phyloP scores from a whole-genome alignment of 129 eudicot genomes.

The Pseudognaphalium luteoalbum region DNA sequence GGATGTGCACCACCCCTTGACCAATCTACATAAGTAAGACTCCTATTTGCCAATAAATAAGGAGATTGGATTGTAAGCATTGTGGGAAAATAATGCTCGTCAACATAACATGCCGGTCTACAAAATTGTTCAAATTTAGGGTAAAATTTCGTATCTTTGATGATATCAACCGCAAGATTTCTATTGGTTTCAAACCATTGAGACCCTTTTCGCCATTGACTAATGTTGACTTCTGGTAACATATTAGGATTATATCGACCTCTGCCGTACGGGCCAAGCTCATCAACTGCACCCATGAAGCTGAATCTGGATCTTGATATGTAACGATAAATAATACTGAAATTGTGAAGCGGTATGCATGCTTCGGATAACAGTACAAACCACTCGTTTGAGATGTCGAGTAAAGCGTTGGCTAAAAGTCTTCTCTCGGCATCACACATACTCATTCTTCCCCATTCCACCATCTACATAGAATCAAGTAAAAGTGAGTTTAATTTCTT shows the following conservation, averaged over 20 bases:
- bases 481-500: not conserved
- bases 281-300: slow-evolving; percentile 73
- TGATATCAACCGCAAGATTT: slow-evolving; percentile 62
- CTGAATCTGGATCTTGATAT: slow-evolving; percentile 52
- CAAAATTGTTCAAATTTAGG: slow-evolving; percentile 72
- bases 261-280: slow-evolving; percentile 73
- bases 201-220: slow-evolving; percentile 90
- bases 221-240: slow-evolving; percentile 63
- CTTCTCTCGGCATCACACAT: slow-evolving; percentile 90
- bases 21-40: slow-evolving; percentile 87
- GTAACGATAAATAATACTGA: slow-evolving; percentile 60
- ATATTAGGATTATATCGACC: slow-evolving; percentile 63
- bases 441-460: slow-evolving; percentile 86
- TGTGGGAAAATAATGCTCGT: slow-evolving; percentile 92
- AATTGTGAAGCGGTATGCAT: slow-evolving; percentile 78
- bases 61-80: slow-evolving; percentile 65
- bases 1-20: slow-evolving; percentile 94
- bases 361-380: slow-evolving; percentile 85
- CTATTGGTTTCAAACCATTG: slow-evolving; percentile 89
- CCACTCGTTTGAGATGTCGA: slow-evolving; percentile 80
- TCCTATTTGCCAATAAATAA: slow-evolving; percentile 61
- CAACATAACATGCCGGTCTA: slow-evolving; percentile 78
- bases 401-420: slow-evolving; percentile 80
- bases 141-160: slow-evolving; percentile 54
- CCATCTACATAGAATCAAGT: slow-evolving; percentile 39